Conservation (phyloP, 768 basidiomycete genomes). For the Saitozyma podzolica region DNA sequence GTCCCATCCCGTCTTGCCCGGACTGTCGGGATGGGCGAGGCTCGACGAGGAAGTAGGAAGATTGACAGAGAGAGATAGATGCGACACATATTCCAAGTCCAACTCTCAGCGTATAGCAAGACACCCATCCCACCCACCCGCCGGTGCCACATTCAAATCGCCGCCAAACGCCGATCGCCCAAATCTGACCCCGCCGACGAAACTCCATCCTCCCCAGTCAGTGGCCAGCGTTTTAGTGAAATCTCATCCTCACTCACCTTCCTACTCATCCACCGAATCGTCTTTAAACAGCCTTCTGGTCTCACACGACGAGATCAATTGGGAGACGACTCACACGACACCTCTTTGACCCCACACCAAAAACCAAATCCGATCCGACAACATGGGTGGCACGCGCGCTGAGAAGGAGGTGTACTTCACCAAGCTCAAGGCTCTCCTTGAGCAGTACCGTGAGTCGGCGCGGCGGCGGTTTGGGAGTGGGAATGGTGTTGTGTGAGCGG, state of each 20-base stretch:
- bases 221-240: not conserved
- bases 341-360: constrained; percentile 22
- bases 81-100: not conserved
- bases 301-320: constrained; percentile 39
- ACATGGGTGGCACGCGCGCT: constrained; percentile 88
- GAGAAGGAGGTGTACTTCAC: constrained; percentile 88
- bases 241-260: constrained; percentile 3
- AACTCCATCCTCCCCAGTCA: constrained; percentile 11
- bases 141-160: constrained; percentile 12
- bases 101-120: not conserved
- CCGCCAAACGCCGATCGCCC: constrained; percentile 17
- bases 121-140: not conserved
- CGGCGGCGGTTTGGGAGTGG: no score
- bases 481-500: no score
- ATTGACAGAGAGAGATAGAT: not conserved
- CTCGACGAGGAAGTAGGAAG: no score
- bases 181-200: constrained; percentile 9
- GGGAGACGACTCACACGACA: constrained; percentile 42
- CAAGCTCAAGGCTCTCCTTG: constrained; percentile 90
- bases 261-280: constrained; percentile 25
- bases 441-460: constrained; percentile 73
- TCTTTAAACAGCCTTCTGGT: constrained; percentile 52
- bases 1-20: constrained; percentile 31
- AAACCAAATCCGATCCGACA: constrained; percentile 41
- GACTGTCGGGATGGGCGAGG: no score